Evolutionary conservation across 139 green algal species (phyloP).

Genomic region (Chara braunii): DNA sequence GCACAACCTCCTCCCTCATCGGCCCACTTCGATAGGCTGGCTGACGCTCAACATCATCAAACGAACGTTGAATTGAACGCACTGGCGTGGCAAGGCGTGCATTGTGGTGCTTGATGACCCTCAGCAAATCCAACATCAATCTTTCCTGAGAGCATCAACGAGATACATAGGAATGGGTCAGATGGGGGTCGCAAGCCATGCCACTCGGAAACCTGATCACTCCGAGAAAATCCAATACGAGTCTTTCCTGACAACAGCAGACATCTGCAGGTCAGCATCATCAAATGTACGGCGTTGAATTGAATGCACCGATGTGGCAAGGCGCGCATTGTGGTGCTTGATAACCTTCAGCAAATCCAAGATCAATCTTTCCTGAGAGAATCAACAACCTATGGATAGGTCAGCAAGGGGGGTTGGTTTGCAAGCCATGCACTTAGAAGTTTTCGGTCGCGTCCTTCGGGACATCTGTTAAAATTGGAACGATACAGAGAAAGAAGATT

Average conservation of each 20-base stretch:
- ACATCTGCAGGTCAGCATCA: too few species aligned
- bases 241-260: slow-evolving; percentile 13
- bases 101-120: slow-evolving; percentile 14
- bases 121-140: slow-evolving; percentile 20
- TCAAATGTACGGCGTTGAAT: not conserved
- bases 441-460: too few species aligned
- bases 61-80: slow-evolving; percentile 1
- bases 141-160: slow-evolving; percentile 17
- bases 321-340: slow-evolving; percentile 1
- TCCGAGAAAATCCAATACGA: slow-evolving; percentile 19
- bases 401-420: too few species aligned
- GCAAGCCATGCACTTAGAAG: too few species aligned
- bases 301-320: slow-evolving; percentile 25
- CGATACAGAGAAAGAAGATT: too few species aligned
- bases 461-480: too few species aligned
- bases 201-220: slow-evolving; percentile 18
- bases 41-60: slow-evolving; percentile 3
- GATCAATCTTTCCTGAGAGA: slow-evolving; percentile 26
- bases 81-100: slow-evolving; percentile 26
- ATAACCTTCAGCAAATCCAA: slow-evolving; percentile 33
- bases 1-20: too few species aligned
- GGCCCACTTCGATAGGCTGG: too few species aligned
- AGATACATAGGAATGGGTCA: not conserved
- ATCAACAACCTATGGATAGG: too few species aligned
- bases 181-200: slow-evolving; percentile 24